phyloP scores from a whole-genome alignment of 495 filamentous ascomycete genomes.

The Hypoxylon lenormandii region DNA sequence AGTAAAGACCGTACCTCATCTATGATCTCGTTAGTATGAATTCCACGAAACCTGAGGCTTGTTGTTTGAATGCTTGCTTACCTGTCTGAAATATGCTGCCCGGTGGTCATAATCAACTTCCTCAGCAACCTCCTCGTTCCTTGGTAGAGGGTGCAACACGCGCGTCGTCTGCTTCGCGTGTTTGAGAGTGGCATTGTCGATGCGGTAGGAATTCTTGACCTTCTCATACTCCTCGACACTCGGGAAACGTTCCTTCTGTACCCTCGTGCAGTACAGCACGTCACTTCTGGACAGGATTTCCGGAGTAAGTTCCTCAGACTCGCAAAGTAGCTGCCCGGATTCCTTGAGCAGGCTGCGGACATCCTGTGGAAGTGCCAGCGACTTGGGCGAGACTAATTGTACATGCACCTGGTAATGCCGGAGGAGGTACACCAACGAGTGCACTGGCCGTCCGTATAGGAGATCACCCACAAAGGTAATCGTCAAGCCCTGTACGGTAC shows the following conservation, averaged over 20 bases:
- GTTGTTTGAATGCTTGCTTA: constrained; percentile 67
- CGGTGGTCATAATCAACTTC: constrained; percentile 97
- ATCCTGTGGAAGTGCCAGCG: constrained; percentile 78
- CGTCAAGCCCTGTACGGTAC: constrained; percentile 90
- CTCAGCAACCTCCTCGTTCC: constrained; percentile 90
- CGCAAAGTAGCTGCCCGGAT: constrained; percentile 78
- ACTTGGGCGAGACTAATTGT: constrained; percentile 85
- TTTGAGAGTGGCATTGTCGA: constrained; percentile 91
- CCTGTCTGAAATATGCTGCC: constrained; percentile 99
- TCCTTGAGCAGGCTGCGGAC: constrained; percentile 76
- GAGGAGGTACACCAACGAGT: constrained; percentile 91
- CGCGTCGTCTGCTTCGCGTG: constrained; percentile 90
- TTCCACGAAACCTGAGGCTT: constrained; percentile 1
- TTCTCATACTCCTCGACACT: constrained; percentile 81
- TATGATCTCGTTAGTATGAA: constrained; percentile 64
- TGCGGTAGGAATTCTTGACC: constrained; percentile 85
- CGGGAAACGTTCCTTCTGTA: constrained; percentile 94
- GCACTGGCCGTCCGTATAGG: constrained; percentile 90
- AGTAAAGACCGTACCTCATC: constrained; percentile 99
- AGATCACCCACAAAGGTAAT: constrained; percentile 97
- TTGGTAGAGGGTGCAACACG: constrained; percentile 93
- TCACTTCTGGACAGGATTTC: constrained; percentile 86
- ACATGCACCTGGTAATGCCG: constrained; percentile 93
- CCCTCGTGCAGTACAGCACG: constrained; percentile 93
- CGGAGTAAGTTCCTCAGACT: constrained; percentile 80